Conservation (phyloP, 305 asterid species). For the Rubia peregrina region DNA sequence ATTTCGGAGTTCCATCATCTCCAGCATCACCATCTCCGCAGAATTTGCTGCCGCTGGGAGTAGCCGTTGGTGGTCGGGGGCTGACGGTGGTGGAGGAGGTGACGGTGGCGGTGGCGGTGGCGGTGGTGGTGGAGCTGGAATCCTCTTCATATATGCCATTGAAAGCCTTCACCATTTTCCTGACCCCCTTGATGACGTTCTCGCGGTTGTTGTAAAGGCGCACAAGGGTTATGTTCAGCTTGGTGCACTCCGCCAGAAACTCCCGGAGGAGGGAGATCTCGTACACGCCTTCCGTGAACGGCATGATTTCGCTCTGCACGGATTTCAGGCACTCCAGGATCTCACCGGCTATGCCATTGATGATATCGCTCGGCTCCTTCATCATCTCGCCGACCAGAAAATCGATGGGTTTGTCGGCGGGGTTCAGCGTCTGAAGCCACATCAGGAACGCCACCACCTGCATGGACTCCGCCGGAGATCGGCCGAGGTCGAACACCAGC, state of each 20-base stretch:
- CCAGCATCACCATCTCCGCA: not conserved
- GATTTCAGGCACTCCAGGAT: not conserved
- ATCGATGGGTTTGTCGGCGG: not conserved
- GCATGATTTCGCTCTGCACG: not conserved
- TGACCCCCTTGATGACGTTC: not conserved
- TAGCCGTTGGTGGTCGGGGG: not conserved
- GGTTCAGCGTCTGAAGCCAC: not conserved
- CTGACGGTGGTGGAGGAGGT: not conserved
- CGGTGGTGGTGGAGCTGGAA: not conserved
- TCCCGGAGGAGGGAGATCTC: not conserved
- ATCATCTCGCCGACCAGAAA: not conserved
- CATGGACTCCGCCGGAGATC: not conserved
- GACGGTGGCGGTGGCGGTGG: not conserved
- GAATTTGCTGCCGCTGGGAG: not conserved
- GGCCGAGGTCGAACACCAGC: not conserved
- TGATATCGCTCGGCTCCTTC: not conserved
- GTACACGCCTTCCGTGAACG: not conserved
- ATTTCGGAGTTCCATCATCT: not conserved
- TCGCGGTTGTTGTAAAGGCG: not conserved
- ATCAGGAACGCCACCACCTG: conserved; percentile 5
- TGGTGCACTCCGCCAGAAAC: not conserved
- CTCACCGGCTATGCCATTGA: not conserved
- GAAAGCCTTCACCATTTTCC: not conserved
- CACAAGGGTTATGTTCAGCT: not conserved
- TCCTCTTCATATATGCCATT: not conserved